A percentile compares a stretch with the other conserved stretches of the same genome.
These are phyloP conservation scores for Saccharomycopsis crataegensis DNA, from an alignment of 1,139 yeast species.

Conservation along the genomic window DNA sequence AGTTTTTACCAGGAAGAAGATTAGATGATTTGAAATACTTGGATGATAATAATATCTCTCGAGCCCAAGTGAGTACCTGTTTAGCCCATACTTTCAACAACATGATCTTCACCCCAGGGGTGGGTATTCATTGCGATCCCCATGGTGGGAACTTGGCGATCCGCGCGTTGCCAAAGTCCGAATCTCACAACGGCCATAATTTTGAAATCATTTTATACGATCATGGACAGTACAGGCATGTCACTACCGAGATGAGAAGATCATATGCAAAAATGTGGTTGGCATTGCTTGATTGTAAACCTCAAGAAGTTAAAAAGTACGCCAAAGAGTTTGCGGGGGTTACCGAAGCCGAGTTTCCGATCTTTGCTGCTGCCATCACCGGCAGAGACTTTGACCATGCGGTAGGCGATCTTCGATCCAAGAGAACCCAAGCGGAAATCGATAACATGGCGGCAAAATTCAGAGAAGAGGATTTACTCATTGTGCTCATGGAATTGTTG, in stretches of 20 bases:
- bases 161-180: slow-evolving; percentile 33
- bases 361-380: slow-evolving; percentile 90
- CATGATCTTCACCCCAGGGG: slow-evolving; percentile 92
- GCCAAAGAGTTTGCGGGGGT: slow-evolving; percentile 81
- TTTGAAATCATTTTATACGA: slow-evolving; percentile 90
- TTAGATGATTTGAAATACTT: slow-evolving; percentile 69
- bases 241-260: slow-evolving; percentile 68
- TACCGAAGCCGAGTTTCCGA: slow-evolving; percentile 65
- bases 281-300: slow-evolving; percentile 68
- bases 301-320: slow-evolving; percentile 57
- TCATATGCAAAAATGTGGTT: slow-evolving; percentile 92
- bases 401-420: slow-evolving; percentile 48
- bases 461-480: slow-evolving; percentile 53
- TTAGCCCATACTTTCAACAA: slow-evolving; percentile 85
- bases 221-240: slow-evolving; percentile 87
- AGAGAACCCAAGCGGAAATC: slow-evolving; percentile 52
- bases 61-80: slow-evolving; percentile 77
- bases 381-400: slow-evolving; percentile 79
- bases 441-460: slow-evolving; percentile 58
- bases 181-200: slow-evolving; percentile 48
- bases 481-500: slow-evolving; percentile 72
- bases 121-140: slow-evolving; percentile 94
- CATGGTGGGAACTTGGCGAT: slow-evolving; percentile 96
- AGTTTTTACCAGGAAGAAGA: slow-evolving; percentile 73
- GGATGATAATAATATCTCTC: slow-evolving; percentile 53